These are phyloP conservation scores for Vigna unguiculata DNA, from an alignment of 306 rosid genomes.

Conservation along the genomic window DNA sequence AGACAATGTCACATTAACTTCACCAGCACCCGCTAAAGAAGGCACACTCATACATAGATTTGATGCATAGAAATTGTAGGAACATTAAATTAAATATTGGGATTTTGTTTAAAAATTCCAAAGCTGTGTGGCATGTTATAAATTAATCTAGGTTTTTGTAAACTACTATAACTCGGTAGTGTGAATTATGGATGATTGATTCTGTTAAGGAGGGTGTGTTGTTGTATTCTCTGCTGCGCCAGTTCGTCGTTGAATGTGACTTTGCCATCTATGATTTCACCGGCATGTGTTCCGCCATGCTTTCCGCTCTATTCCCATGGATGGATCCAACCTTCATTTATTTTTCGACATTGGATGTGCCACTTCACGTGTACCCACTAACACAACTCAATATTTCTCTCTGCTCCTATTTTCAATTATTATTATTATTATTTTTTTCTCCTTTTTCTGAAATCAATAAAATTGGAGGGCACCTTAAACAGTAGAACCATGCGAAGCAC, in stretches of 20 bases:
- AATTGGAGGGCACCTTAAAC: constrained; percentile 31
- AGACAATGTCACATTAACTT: neutral
- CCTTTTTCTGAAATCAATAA: neutral
- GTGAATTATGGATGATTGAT: constrained; percentile 10
- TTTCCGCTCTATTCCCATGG: constrained; percentile 20
- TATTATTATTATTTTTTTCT: too few relatives aligned
- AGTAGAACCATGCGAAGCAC: neutral
- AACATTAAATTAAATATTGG: too few relatives aligned
- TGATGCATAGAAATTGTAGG: too few relatives aligned
- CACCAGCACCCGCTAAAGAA: neutral
- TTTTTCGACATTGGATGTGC: constrained; percentile 38
- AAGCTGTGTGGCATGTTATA: neutral
- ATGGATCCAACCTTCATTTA: neutral
- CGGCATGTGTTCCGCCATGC: constrained; percentile 43
- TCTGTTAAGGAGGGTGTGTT: neutral
- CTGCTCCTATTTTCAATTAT: too few relatives aligned
- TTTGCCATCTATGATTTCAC: constrained; percentile 14
- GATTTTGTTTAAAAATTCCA: too few relatives aligned
- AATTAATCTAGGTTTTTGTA: neutral
- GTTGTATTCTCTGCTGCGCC: neutral
- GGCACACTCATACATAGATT: too few relatives aligned
- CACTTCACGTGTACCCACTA: constrained; percentile 45
- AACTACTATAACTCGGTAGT: neutral
- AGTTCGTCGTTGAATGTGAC: neutral
- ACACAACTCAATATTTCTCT: neutral